These are phyloP conservation scores for Ceratocystis lukuohia DNA, from an alignment of 2,329 filamentous ascomycete genomes.

Conservation along the genomic window DNA sequence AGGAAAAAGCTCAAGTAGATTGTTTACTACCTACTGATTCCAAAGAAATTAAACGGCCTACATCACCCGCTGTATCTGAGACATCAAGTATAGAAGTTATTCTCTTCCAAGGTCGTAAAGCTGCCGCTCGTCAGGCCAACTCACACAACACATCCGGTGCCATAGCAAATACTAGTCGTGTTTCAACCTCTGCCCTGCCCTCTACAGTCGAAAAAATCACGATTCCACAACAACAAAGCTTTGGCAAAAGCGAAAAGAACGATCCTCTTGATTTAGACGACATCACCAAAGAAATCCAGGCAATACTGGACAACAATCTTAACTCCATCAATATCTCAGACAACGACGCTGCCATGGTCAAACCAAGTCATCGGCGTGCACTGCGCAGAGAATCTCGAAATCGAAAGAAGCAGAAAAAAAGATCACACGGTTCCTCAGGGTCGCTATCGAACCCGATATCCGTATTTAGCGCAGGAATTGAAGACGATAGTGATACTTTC, in stretches of 20 bases:
- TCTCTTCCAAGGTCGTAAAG: slow-evolving; percentile 46
- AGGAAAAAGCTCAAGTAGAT: neutral
- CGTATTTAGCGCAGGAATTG: neutral
- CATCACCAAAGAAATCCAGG: slow-evolving; percentile 3
- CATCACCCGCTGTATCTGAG: slow-evolving; percentile 9
- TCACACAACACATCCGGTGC: neutral
- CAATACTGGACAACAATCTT: slow-evolving; percentile 2
- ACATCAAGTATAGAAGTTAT: slow-evolving; percentile 47
- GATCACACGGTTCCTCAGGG: neutral
- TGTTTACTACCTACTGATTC: slow-evolving; percentile 8
- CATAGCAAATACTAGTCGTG: neutral
- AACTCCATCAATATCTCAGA: neutral
- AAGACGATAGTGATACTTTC: slow-evolving; percentile 2
- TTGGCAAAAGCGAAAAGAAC: neutral
- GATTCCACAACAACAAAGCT: neutral
- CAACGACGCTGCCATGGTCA: slow-evolving; percentile 11
- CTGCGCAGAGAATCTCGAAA: slow-evolving; percentile 19
- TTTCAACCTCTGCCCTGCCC: neutral
- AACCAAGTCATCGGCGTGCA: slow-evolving; percentile 14
- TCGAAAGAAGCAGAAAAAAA: slow-evolving; percentile 20
- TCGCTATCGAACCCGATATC: neutral
- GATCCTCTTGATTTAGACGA: neutral
- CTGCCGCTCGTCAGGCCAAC: slow-evolving; percentile 13
- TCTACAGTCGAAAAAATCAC: neutral
- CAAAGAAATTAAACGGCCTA: neutral